Percentiles rank a stretch among this genome's conserved stretches.
Evolutionary conservation across 345 rosid species (phyloP).

Genomic region (Psidium friedrichsthalianum): DNA sequence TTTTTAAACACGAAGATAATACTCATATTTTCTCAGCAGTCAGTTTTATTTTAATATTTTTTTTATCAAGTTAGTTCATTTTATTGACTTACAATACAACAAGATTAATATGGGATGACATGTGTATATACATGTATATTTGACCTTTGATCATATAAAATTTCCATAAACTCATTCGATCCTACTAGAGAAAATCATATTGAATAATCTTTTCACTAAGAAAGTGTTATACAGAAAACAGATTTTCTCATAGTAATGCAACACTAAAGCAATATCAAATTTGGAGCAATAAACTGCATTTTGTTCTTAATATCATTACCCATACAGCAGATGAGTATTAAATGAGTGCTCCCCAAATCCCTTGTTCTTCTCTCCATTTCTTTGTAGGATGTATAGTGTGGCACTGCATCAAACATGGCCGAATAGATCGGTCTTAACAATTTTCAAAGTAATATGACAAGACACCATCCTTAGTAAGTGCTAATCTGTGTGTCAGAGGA

Average conservation of each 20-base stretch:
- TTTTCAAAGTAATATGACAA: background rate
- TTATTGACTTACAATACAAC: background rate
- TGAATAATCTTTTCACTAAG: background rate
- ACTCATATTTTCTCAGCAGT: background rate
- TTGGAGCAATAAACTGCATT: background rate
- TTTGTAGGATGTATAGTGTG: background rate
- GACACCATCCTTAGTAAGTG: background rate
- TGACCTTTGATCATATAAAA: background rate
- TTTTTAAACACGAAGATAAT: background rate
- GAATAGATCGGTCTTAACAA: background rate
- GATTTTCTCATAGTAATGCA: background rate
- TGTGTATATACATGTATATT: background rate
- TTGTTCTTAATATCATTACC: background rate
- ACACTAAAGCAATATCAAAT: background rate
- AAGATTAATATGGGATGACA: background rate
- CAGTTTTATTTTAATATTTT: background rate
- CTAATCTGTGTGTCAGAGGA: background rate
- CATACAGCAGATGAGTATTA: background rate
- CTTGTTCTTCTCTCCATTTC: background rate
- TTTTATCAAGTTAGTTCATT: background rate
- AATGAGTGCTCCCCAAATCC: background rate
- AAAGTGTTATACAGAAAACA: too few species aligned
- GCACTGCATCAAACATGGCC: background rate
- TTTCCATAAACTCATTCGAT: background rate
- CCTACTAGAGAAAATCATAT: background rate